A percentile compares a stretch with the other conserved stretches of the same genome.
Evolutionary conservation across 768 basidiomycete species (phyloP).

Genomic region (Russula abietina): DNA sequence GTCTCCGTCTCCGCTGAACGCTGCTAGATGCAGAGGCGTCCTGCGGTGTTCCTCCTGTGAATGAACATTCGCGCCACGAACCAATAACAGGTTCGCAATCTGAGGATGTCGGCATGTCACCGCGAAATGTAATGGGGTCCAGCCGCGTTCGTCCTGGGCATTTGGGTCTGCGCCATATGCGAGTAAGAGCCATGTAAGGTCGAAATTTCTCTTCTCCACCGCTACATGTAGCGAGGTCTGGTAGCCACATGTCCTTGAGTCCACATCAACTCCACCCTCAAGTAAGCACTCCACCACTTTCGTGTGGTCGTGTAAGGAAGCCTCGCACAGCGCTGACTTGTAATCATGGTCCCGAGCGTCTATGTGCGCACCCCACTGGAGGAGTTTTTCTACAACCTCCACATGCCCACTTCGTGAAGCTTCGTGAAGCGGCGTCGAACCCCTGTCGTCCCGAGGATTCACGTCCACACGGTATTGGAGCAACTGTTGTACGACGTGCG

Average conservation of each 20-base stretch:
- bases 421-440: background rate
- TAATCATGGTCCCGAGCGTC: background rate
- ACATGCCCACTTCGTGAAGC: background rate
- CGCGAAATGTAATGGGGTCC: background rate
- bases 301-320: background rate
- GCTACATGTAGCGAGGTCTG: background rate
- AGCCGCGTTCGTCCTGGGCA: background rate
- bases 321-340: background rate
- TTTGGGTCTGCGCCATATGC: background rate
- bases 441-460: background rate
- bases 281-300: background rate
- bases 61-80: background rate
- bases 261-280: background rate
- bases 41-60: background rate
- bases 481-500: background rate
- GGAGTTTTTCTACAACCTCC: background rate
- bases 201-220: background rate
- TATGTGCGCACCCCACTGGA: background rate
- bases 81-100: background rate
- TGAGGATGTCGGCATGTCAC: background rate
- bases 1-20: background rate
- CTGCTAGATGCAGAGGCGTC: background rate
- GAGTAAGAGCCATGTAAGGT: background rate
- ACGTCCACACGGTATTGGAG: background rate
- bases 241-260: background rate